These are phyloP conservation scores for Pleurozium schreberi DNA, from an alignment of 225 moss, liverwort and hornwort species.

Conservation along the genomic window DNA sequence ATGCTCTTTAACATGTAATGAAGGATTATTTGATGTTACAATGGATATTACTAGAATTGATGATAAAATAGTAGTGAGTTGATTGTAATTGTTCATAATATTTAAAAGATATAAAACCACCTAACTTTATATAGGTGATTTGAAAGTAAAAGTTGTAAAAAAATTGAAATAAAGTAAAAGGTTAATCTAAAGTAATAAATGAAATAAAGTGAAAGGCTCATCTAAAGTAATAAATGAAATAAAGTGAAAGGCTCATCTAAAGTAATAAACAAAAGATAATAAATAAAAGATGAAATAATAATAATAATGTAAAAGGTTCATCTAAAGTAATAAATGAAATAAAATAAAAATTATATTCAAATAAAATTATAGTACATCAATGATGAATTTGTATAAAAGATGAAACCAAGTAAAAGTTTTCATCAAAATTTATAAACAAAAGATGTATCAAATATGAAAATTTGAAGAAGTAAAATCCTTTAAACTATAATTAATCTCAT, in stretches of 20 bases:
- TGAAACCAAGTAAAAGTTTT: not conserved
- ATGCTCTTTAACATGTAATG: not conserved
- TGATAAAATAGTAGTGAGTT: no score
- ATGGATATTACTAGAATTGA: not conserved
- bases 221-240: not conserved
- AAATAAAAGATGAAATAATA: no score
- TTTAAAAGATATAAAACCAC: not conserved
- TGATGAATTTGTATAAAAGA: no score
- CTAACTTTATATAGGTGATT: not conserved
- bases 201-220: not conserved
- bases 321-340: not conserved
- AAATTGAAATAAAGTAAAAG: not conserved
- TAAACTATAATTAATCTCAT: no score
- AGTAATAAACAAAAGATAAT: not conserved
- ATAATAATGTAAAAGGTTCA: no score
- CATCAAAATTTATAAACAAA: no score
- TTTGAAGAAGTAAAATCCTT: not conserved
- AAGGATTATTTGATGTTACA: not conserved
- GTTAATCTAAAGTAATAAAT: not conserved
- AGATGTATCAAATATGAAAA: fast-evolving
- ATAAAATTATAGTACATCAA: not conserved
- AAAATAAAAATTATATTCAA: not conserved
- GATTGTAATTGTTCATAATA: no score
- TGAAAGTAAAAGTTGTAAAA: not conserved
- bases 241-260: not conserved